phyloP scores from a whole-genome alignment of 2,329 filamentous ascomycete species.

The Epicoccum nigrum region DNA sequence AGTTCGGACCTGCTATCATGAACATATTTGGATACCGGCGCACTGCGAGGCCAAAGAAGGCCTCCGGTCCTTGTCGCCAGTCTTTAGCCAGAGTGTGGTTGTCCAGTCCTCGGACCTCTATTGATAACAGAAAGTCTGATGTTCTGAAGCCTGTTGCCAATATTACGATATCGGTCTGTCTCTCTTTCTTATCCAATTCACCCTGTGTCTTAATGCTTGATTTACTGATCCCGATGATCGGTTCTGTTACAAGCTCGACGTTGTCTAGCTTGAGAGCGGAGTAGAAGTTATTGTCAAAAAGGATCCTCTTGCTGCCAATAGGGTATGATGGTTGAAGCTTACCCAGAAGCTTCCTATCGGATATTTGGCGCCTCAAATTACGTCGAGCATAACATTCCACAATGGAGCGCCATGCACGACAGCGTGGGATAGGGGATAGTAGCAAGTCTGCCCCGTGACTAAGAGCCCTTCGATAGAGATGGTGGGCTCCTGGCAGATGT shows the following conservation, averaged over 20 bases:
- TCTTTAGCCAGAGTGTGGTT: neutral
- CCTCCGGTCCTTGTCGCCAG: no score
- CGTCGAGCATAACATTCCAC: neutral
- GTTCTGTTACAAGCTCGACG: neutral
- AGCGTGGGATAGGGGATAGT: neutral
- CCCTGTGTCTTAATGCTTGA: no score
- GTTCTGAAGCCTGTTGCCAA: constrained; percentile 1
- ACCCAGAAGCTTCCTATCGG: neutral
- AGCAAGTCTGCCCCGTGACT: constrained; percentile 1
- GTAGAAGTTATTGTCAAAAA: neutral
- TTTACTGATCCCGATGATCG: neutral
- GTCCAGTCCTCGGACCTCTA: neutral
- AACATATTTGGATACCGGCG: neutral
- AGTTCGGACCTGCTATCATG: constrained; percentile 2
- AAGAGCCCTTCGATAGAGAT: neutral
- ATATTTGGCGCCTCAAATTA: neutral
- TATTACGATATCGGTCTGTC: neutral
- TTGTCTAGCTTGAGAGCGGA: neutral
- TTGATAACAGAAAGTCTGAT: neutral
- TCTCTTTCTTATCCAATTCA: no score
- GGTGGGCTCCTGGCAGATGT: neutral
- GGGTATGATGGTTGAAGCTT: neutral
- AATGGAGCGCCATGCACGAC: neutral
- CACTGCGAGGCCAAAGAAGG: constrained; percentile 3
- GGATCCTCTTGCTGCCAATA: neutral